phyloP scores from a whole-genome alignment of 495 filamentous ascomycete species.

The Penicillium chermesinum region DNA sequence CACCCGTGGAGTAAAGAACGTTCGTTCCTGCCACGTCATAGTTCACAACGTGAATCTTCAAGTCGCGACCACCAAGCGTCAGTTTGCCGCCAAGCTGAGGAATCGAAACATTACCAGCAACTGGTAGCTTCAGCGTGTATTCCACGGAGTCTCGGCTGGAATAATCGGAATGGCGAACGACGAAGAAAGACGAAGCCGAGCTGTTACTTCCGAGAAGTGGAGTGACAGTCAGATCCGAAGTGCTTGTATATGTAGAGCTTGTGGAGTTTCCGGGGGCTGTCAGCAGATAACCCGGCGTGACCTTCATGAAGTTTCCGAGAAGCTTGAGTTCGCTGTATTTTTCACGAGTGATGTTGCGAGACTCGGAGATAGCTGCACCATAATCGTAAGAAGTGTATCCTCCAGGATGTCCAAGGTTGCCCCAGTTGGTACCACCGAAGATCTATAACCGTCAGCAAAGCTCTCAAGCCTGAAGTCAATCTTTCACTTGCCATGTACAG shows the following conservation, averaged over 20 bases:
- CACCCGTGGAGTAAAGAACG: conserved; percentile 69
- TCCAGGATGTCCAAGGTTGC: conserved; percentile 67
- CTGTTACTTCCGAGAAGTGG: conserved; percentile 49
- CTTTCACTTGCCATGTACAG: conserved; percentile 58
- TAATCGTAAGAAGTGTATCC: conserved; percentile 77
- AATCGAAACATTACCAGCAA: conserved; percentile 53
- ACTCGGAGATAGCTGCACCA: conserved; percentile 62
- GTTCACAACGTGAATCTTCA: conserved; percentile 70
- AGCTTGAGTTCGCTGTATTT: conserved; percentile 77
- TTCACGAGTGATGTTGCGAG: conserved; percentile 58
- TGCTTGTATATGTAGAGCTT: conserved; percentile 46
- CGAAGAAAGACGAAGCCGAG: conserved; percentile 52
- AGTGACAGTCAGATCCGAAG: conserved; percentile 51
- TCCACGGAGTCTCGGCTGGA: conserved; percentile 46
- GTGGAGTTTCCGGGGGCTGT: conserved; percentile 45
- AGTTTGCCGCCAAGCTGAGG: conserved; percentile 60
- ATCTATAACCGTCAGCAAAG: conserved; percentile 33
- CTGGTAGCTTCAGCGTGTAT: conserved; percentile 58
- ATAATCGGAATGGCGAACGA: conserved; percentile 62
- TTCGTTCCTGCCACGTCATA: conserved; percentile 60
- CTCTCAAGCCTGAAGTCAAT: not conserved
- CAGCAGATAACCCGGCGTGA: conserved; percentile 61
- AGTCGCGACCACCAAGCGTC: conserved; percentile 66
- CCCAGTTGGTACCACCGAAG: conserved; percentile 80
- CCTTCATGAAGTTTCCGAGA: conserved; percentile 65